phyloP scores from a whole-genome alignment of 1,139 yeast genomes.

The Protomyces arabidopsidicola region DNA sequence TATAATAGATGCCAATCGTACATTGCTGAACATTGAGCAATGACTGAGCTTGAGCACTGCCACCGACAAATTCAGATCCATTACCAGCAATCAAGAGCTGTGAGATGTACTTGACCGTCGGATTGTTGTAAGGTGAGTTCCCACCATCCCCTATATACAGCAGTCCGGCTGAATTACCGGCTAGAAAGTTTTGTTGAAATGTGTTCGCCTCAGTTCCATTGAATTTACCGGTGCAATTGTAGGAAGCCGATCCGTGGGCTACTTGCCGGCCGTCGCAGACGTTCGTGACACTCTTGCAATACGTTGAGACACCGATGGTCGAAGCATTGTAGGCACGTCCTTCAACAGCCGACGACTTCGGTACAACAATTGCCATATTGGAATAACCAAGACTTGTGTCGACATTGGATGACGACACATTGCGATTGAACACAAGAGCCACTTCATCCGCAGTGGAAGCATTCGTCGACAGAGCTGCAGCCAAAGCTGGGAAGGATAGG shows the following conservation, averaged over 20 bases:
- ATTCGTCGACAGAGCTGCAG: neutral
- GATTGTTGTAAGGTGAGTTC: neutral
- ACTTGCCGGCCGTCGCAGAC: neutral
- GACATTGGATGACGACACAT: neutral
- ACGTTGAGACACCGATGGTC: neutral
- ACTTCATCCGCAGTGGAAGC: neutral
- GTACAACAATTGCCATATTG: neutral
- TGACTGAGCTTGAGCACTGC: neutral
- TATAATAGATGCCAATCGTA: neutral
- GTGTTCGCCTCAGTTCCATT: neutral
- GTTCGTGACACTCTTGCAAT: neutral
- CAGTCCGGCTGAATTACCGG: neutral
- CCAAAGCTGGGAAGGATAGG: neutral
- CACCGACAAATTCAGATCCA: neutral
- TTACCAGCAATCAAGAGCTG: neutral
- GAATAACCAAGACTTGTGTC: neutral
- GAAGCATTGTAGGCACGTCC: slow-evolving; percentile 2
- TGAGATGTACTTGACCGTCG: neutral
- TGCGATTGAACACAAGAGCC: neutral
- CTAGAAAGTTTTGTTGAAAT: neutral
- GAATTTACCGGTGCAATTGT: neutral
- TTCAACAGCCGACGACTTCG: neutral
- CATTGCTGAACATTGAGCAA: neutral
- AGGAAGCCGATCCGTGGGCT: neutral
- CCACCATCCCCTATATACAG: neutral